Percentiles rank a stretch among this genome's conserved stretches.
Evolutionary conservation across 2,329 filamentous ascomycete genomes (phyloP).

Genomic region (Aspergillus brunneoviolaceus): DNA sequence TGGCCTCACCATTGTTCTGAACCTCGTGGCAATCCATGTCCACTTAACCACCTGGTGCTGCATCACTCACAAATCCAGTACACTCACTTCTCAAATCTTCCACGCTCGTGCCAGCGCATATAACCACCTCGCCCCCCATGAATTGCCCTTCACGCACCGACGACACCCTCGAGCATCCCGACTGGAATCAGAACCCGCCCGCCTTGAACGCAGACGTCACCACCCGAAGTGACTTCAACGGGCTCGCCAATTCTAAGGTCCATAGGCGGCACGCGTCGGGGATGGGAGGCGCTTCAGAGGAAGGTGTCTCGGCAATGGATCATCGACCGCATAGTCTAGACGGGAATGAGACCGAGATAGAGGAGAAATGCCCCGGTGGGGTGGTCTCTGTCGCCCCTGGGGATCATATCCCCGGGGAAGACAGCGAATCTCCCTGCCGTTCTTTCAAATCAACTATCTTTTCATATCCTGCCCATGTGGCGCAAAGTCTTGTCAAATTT

Average conservation of each 20-base stretch:
- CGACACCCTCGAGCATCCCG: slow-evolving; percentile 51
- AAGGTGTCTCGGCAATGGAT: slow-evolving; percentile 25
- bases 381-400: slow-evolving; percentile 31
- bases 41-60: not conserved
- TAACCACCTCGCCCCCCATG: slow-evolving; percentile 44
- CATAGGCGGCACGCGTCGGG: slow-evolving; percentile 42
- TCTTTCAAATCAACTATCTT: slow-evolving; percentile 21
- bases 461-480: slow-evolving; percentile 20
- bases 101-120: not conserved
- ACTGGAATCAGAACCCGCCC: slow-evolving; percentile 63
- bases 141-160: slow-evolving; percentile 66
- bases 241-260: slow-evolving; percentile 58
- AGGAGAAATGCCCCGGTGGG: slow-evolving; percentile 27
- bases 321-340: slow-evolving; percentile 22
- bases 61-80: not conserved
- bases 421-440: slow-evolving; percentile 35
- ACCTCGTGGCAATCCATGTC: not conserved
- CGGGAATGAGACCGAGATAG: slow-evolving; percentile 21
- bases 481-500: slow-evolving; percentile 40
- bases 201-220: slow-evolving; percentile 60
- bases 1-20: not conserved
- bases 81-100: not conserved
- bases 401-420: slow-evolving; percentile 29
- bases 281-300: slow-evolving; percentile 20
- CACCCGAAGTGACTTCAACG: slow-evolving; percentile 62